Conservation (phyloP, 352 stramenopile species). For the Phytophthora idaei region DNA sequence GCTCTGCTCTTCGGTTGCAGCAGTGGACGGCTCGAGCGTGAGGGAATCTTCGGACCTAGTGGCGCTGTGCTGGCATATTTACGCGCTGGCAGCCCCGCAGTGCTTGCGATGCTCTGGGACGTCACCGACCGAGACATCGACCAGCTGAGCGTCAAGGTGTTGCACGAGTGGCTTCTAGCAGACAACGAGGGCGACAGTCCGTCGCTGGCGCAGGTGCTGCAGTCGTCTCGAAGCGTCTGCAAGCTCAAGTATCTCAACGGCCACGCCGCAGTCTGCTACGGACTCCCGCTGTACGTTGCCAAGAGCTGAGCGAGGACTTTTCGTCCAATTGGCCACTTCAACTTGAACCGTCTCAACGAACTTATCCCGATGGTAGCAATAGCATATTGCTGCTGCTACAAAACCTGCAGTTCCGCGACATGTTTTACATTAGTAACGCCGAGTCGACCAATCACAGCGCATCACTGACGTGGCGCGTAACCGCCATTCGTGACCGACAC, state of each 20-base stretch:
- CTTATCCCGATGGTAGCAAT: constrained; percentile 2
- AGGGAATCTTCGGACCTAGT: constrained; percentile 93
- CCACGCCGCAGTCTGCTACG: constrained; percentile 96
- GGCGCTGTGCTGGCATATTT: constrained; percentile 96
- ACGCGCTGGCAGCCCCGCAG: constrained; percentile 87
- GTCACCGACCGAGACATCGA: constrained; percentile 99
- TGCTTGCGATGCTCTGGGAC: constrained; percentile 99
- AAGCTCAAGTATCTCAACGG: constrained; percentile 96
- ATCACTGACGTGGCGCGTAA: constrained; percentile 40
- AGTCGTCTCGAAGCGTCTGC: constrained; percentile 81
- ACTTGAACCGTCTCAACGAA: constrained; percentile 9
- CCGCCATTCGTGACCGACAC: constrained; percentile 27
- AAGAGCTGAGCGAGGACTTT: constrained; percentile 16
- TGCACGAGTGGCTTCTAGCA: constrained; percentile 73
- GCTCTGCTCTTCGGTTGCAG: constrained; percentile 98
- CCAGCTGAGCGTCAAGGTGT: constrained; percentile 75
- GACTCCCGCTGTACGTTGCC: constrained; percentile 78
- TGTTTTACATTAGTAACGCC: constrained; percentile 27
- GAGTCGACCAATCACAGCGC: constrained; percentile 30
- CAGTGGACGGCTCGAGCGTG: constrained; percentile 88
- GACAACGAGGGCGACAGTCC: constrained; percentile 37
- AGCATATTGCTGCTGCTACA: constrained; percentile 8
- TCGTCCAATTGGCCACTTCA: constrained; percentile 16
- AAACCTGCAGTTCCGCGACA: constrained; percentile 29
- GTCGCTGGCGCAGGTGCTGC: constrained; percentile 75